Evolutionary conservation across 2,329 filamentous ascomycete genomes (phyloP), one percentile per base, ranked within the genome.

Genomic region (Xylariales sp.): DNA sequence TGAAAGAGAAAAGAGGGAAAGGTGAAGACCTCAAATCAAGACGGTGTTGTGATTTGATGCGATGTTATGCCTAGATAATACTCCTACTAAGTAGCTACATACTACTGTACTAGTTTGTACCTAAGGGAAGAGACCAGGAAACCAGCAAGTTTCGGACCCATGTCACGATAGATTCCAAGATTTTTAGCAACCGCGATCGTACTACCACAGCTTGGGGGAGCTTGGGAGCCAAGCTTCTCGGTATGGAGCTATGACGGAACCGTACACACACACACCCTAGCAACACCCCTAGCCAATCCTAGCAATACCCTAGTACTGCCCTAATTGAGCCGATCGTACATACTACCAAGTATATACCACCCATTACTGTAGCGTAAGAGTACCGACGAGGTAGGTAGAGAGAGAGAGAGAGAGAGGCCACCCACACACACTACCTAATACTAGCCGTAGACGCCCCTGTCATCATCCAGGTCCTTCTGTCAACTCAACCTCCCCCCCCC

Each of bases 231-330:
- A 59, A 60, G 60, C 49, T 23, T 23, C 23, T 52, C 5, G 30
- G 3, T 49, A 67, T 71, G 55, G 53, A 59, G 45, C 59, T 46
- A 75, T 75, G 73, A 75, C 73, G 73, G 62, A 63, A 64, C 32
- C 32, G 30, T 60, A 62, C 68, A 63, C 64, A 28, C 34, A 63
- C 23, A 23, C 23, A 23, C 23, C 23, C 23, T 23, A 23, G 23
- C 23, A 23, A 23, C 23, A 23, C 23, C 62, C 62, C 62, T 52
- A 28, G 65, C 48, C n/a, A 39, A 36, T 36, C 5, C 34, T 36
- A 36, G 34, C 23, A 23, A 23, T 23, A 23, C 23, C 23, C 23
- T 23, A 23, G 23, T 23, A 23, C 23, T 23, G 23, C 23, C 23
- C 23, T 23, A 23, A 23, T 23, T 23, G 41, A 65, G 53, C 60